Conservation (phyloP, 2,329 filamentous ascomycete species). For the Microdochium bolleyi region DNA sequence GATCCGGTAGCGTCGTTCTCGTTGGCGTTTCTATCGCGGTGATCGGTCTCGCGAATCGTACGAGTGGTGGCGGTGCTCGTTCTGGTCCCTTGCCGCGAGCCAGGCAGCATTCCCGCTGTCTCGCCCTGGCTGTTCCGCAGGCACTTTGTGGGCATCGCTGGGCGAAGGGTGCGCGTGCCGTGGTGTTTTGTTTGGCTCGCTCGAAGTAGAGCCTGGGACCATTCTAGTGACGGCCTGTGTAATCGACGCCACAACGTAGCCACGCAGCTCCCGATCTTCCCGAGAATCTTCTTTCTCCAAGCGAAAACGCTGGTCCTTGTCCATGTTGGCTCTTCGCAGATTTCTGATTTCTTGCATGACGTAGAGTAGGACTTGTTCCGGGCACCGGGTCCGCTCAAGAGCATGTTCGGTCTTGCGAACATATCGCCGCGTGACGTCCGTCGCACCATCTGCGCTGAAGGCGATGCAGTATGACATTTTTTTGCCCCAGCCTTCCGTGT, state of each 20-base stretch:
- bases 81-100: conserved; percentile 37
- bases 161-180: conserved; percentile 8
- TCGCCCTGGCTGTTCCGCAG: conserved; percentile 48
- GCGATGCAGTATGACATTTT: conserved; percentile 97
- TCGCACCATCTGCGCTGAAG: conserved; percentile 81
- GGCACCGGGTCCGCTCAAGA: conserved; percentile 66
- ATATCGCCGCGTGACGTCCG: conserved; percentile 59
- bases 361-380: conserved; percentile 85
- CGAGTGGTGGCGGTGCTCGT: conserved; percentile 28
- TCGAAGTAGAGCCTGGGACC: conserved; percentile 38
- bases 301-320: conserved; percentile 76
- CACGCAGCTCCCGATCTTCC: conserved; percentile 68
- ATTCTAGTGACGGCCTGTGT: conserved; percentile 65
- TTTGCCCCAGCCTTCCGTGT: conserved; percentile 91
- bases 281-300: conserved; percentile 72
- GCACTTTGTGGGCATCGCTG: conserved; percentile 51
- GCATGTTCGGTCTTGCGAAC: conserved; percentile 67
- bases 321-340: conserved; percentile 74
- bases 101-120: conserved; percentile 44
- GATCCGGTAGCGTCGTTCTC: background rate
- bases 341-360: conserved; percentile 87
- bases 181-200: conserved; percentile 10
- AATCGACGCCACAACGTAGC: conserved; percentile 66
- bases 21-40: conserved; percentile 18
- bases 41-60: conserved; percentile 35